These are phyloP conservation scores for Penicillium sp. DNA, from an alignment of 2,329 filamentous ascomycete genomes.

Conservation along the genomic window DNA sequence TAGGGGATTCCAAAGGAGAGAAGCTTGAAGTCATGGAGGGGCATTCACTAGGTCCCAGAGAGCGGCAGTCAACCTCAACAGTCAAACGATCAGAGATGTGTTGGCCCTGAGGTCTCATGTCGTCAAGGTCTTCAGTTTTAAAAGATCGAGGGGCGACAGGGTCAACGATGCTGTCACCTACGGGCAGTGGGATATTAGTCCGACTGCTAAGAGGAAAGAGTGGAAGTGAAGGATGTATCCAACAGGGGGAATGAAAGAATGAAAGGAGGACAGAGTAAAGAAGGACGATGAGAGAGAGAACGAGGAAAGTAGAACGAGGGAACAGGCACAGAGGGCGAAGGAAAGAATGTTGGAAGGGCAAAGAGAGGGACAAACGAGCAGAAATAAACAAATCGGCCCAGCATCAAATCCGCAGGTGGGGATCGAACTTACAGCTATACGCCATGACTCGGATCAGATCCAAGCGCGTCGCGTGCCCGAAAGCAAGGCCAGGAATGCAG, in stretches of 20 bases:
- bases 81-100: slow-evolving; percentile 42
- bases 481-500: slow-evolving; percentile 49
- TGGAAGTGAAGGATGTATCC: slow-evolving; percentile 11
- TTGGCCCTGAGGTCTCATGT: slow-evolving; percentile 44
- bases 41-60: slow-evolving; percentile 44
- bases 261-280: slow-evolving; percentile 14
- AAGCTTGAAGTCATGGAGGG: slow-evolving; percentile 46
- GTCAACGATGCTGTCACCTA: slow-evolving; percentile 37
- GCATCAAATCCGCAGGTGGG: slow-evolving; percentile 34
- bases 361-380: slow-evolving; percentile 39
- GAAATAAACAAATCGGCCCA: slow-evolving; percentile 45
- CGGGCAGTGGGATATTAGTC: slow-evolving; percentile 15
- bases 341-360: slow-evolving; percentile 34
- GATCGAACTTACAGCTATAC: slow-evolving; percentile 44
- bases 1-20: slow-evolving; percentile 46
- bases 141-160: slow-evolving; percentile 31
- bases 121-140: slow-evolving; percentile 36
- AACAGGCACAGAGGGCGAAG: slow-evolving; percentile 22
- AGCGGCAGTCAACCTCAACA: slow-evolving; percentile 44
- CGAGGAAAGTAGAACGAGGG: slow-evolving; percentile 21
- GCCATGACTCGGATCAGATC: slow-evolving; percentile 39
- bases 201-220: slow-evolving; percentile 4
- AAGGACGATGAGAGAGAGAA: slow-evolving; percentile 17
- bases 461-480: slow-evolving; percentile 44
- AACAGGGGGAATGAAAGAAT: slow-evolving; percentile 25